These are phyloP conservation scores for Coemansia sp. DNA, from an alignment of 192 early-diverging fungal species.

Conservation along the genomic window DNA sequence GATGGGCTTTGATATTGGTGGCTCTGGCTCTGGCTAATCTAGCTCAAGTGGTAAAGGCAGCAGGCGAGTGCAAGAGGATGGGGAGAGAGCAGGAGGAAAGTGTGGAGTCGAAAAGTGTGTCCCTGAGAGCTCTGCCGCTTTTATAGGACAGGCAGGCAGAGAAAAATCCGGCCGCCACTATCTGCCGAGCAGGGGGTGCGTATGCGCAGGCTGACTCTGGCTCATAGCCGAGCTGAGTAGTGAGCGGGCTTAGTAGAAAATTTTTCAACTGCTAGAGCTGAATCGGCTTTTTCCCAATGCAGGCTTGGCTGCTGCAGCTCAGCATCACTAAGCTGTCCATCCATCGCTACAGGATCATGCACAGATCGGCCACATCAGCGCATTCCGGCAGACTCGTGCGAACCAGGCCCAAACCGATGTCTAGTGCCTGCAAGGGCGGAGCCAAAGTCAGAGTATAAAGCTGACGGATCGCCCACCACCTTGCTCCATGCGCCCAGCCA, in stretches of 20 bases:
- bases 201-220: slow-evolving; percentile 1
- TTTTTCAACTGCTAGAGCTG: not conserved
- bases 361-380: not conserved
- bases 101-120: not conserved
- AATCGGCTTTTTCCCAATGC: not conserved
- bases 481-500: not conserved
- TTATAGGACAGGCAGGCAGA: not conserved
- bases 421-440: not conserved
- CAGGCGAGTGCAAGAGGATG: not conserved
- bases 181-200: not conserved
- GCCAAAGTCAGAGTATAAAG: not conserved
- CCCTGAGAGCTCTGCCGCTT: not conserved
- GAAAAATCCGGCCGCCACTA: not conserved
- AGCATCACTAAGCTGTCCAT: not conserved
- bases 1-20: not conserved
- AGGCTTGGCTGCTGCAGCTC: not conserved
- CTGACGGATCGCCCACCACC: not conserved
- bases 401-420: not conserved
- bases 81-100: not conserved
- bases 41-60: not conserved
- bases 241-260: not conserved
- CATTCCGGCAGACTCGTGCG: not conserved
- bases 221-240: slow-evolving; percentile 3
- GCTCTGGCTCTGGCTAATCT: not conserved
- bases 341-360: not conserved